Percentiles rank a stretch among this genome's conserved stretches.
These are phyloP conservation scores for Vicia villosa DNA, from an alignment of 306 rosid genomes.

Conservation along the genomic window DNA sequence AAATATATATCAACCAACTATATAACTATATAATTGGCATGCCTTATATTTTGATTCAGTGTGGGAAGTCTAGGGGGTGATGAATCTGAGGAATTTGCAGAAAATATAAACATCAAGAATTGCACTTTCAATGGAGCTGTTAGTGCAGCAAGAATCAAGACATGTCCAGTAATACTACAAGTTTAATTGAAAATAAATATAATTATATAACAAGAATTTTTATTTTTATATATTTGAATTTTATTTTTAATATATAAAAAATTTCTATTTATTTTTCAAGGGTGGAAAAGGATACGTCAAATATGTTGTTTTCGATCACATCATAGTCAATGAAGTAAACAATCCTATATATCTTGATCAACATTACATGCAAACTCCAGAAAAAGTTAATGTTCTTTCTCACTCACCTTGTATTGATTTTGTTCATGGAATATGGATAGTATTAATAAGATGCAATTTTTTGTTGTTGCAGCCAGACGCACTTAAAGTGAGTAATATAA, in stretches of 20 bases:
- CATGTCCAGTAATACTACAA: conserved; percentile 43
- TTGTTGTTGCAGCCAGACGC: conserved; percentile 21
- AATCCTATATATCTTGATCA: conserved; percentile 29
- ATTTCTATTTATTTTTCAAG: background rate
- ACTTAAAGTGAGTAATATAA: conserved; percentile 36
- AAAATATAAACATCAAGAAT: conserved; percentile 33
- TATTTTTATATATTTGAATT: background rate
- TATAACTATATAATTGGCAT: background rate
- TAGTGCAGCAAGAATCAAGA: conserved; percentile 45
- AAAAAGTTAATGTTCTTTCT: conserved; percentile 18
- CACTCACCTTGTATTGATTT: background rate
- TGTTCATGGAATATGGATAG: background rate
- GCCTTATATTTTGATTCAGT: conserved; percentile 18
- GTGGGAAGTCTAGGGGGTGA: conserved; percentile 45
- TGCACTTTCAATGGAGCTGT: conserved; percentile 43
- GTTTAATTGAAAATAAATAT: conserved; percentile 1
- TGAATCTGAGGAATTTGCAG: conserved; percentile 19
- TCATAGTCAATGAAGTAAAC: conserved; percentile 16
- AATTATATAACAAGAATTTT: background rate
- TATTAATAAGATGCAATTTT: background rate
- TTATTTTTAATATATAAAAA: background rate
- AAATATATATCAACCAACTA: background rate
- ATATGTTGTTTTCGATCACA: conserved; percentile 17
- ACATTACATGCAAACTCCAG: conserved; percentile 27
- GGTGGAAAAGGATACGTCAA: conserved; percentile 40